Evolutionary conservation across 208 protist species (phyloP).

Genomic region (Zelonia costaricensis): DNA sequence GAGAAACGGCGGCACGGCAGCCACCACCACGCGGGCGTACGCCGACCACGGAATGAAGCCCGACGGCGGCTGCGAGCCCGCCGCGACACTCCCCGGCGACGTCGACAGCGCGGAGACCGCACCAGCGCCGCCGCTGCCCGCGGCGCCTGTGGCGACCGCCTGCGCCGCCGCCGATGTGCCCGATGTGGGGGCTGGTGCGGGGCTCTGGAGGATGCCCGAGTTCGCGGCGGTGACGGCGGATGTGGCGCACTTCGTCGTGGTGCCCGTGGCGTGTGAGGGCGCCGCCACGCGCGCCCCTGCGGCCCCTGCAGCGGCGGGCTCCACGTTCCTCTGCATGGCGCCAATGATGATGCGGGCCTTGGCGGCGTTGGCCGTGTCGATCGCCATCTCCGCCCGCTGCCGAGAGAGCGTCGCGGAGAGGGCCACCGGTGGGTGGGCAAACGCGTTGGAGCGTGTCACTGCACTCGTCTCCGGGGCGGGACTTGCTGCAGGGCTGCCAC

Average conservation of each 20-base stretch:
- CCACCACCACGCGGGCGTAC: conserved; percentile 44
- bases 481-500: conserved; percentile 8
- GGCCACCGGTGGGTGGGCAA: background rate
- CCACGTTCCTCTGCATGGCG: conserved; percentile 16
- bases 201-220: no score
- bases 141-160: no score
- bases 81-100: background rate
- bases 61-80: background rate
- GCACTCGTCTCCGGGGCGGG: background rate
- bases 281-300: no score
- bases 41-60: conserved; percentile 51
- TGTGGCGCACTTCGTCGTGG: no score
- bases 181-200: no score
- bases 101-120: background rate
- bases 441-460: background rate
- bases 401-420: conserved; percentile 4
- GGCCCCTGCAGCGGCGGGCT: background rate
- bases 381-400: conserved; percentile 7
- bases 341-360: conserved; percentile 18
- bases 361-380: conserved; percentile 12
- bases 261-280: no score
- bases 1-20: conserved; percentile 73
- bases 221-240: no score
- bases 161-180: no score
- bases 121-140: background rate